Base-by-base conservation (phyloP, 73 alveolate genomes). In the Blepharisma stoltei region DNA sequence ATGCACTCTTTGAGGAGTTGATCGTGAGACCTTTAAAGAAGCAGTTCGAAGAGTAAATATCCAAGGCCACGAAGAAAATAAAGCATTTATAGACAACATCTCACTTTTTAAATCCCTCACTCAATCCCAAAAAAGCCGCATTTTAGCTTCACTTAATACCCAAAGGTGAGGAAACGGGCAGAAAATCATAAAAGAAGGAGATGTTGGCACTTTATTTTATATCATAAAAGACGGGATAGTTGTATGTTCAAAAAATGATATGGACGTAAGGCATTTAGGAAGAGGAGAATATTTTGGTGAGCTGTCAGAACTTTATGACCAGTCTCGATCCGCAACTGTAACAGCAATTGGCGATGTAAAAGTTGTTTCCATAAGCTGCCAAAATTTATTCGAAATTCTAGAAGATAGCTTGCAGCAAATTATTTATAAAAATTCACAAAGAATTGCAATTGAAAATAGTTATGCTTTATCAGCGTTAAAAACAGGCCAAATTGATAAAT, bases 331-430 rank as follows among this genome's bases (percentile, higher is more conserved):
- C 11, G 79, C 79, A 7, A 44, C 79, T 9, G 79, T 69, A 9
- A 69, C 27, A 9, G 79, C 79, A 43, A 9, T 52, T 8, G 48
- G 45, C 41, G 92, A 84, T 44, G 88, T 82, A 43, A 81, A 78
- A 49, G 78, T 81, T 25, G 47, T 84, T 9, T 81, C 84, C 23
- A 71, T 84, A 6, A 85, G 77, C 6, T 81, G 89, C 69, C 89
- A 81, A 44, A 67, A 60, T 6, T 50, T 84, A 6, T 49, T 78
- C 7, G 55, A 76, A 82, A 81, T 81, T 44, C 55, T 84, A 21
- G 92, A 90, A 18, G 81, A 79, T 32, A 54, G 54, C 50, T 81
- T 81, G 6, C 53, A 84, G 41, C 20, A 47, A 50, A 73, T 81
- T 43, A 54, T 84, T 43, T 81, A 84, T 55, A 79, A 79, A 65